Evolutionary conservation across 2,329 filamentous ascomycete species (phyloP), one percentile per base, ranked within the genome.

Genomic region (Xylariaceae sp.): DNA sequence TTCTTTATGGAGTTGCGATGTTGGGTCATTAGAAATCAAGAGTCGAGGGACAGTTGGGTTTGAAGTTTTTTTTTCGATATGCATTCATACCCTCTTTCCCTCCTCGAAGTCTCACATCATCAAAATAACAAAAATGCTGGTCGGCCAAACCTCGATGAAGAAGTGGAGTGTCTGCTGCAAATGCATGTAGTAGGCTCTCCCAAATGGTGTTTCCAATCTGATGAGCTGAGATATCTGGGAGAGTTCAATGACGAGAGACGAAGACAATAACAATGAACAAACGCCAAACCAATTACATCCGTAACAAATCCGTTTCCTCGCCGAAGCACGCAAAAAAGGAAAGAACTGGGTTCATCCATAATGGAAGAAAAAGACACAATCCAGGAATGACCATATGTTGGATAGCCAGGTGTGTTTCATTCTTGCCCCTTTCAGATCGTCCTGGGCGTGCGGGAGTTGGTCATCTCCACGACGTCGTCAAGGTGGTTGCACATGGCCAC

Each of bases 401-500:
- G 7, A 37, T 59, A 44, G 51, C 50, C 46, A 10, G 8, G 9
- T 43, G 15, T 16, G 36, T 43, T 29, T 43, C 8, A 4, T 47
- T 48, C 26, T 19, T n/a, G 9, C 47, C 45, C 58, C 63, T 58
- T 61, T 81, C 70, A 83, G 70, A 83, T 76, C 47, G 79, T 80
- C 74, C 74, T 79, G 55, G 80, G 80, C 57, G 78, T 78, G 60
- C 78, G 75, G 70, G 79, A 81, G 72, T 85, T 87, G 82, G 83
- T 87, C 74, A 89, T 85, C 71, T 94, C 90, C 75, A 89, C 87
- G 75, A 96, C 85, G 74, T 96, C 92, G 81, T 96, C 92, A 69
- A 96, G 87, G 78, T 96, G 92, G 77, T 96, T 96, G 80, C 90
- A 95, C 87, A 96, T 89, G 68, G 92, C 92, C 71, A 96, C 92